Base-by-base conservation (phyloP, 2,329 filamentous ascomycete species). In the Diplocarpon rosae region DNA sequence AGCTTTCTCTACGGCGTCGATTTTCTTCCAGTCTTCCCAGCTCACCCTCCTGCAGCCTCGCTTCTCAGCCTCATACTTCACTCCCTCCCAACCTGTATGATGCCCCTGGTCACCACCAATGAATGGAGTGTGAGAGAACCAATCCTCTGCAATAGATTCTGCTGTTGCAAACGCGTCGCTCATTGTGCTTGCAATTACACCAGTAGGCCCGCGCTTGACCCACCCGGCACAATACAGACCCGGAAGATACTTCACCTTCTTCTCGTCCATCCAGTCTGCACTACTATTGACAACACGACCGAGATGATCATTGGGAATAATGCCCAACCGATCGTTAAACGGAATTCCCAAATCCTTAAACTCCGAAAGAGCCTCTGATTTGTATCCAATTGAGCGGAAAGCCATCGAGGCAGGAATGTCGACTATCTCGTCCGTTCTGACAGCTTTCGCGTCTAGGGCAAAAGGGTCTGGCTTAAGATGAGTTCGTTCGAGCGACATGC, bases 181-280 rank as follows among this genome's bases (percentile, higher is more conserved):
- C 87, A 98, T 94, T 0, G 92, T 98, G 27, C 83, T 88, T 1
- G 90, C 90, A 62, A 98, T 98, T 3, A 96, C 89, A 2, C 92
- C 92, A 0, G 88, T 95, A 0, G 92, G 90, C 0, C 92, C 92
- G 30, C 83, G 77, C 67, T 96, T 96, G 9, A 95, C 88, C 92
- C 92, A 98, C 0, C 92, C 92, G 13, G 90, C 85, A 53, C 88
- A 94, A 65, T 98, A 98, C 24, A 95, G 64, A 0, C 90, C 87
- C 0, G 81, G 77, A 0, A 84, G 58, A 39, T 45, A 50, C 15
- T 46, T 50, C 10, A 48, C 43, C 16, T 31, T 31, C 13, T 16
- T 43, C 27, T 43, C 33, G 14, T 37, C 34, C 13, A 47, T 44
- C 29, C 28, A 45, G 15, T 37, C 43, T 14, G 52, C 43, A 24